A percentile compares a stretch with the other conserved stretches of the same genome.
These are phyloP conservation scores for Aspergillus hancockii DNA, from an alignment of 495 filamentous ascomycete species.

Conservation along the genomic window DNA sequence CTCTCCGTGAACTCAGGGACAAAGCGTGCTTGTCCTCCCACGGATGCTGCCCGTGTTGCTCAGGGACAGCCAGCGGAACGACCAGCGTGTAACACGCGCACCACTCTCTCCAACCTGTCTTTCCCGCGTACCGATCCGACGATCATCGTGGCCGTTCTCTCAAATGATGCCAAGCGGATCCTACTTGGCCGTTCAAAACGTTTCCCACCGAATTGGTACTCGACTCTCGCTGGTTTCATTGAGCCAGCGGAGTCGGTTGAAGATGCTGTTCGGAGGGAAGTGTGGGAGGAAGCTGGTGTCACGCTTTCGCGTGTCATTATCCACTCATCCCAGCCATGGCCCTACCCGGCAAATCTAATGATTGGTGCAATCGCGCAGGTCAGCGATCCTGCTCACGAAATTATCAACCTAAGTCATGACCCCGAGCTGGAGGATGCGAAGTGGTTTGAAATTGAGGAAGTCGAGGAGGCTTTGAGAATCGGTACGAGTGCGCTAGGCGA, in stretches of 20 bases:
- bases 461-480: conserved; percentile 59
- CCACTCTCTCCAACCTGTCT: conserved; percentile 68
- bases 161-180: conserved; percentile 67
- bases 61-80: conserved; percentile 49
- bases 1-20: conserved; percentile 85
- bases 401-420: conserved; percentile 80
- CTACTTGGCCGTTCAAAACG: conserved; percentile 83
- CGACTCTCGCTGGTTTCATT: conserved; percentile 89
- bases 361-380: conserved; percentile 87
- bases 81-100: conserved; percentile 70
- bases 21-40: conserved; percentile 86
- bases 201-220: conserved; percentile 85
- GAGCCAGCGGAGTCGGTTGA: conserved; percentile 95
- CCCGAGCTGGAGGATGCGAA: conserved; percentile 86
- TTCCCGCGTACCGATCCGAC: conserved; percentile 97
- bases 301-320: conserved; percentile 83
- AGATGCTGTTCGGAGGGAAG: conserved; percentile 91
- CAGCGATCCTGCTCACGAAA: conserved; percentile 75
- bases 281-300: conserved; percentile 94
- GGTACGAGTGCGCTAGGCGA: conserved; percentile 70
- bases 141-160: conserved; percentile 90
- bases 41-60: conserved; percentile 54
- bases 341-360: conserved; percentile 89
- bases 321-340: conserved; percentile 91
- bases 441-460: conserved; percentile 70